Evolutionary conservation across 352 stramenopile species (phyloP), one percentile per base, ranked within the genome.

Genomic region (Globisporangium cylindrosporum): DNA sequence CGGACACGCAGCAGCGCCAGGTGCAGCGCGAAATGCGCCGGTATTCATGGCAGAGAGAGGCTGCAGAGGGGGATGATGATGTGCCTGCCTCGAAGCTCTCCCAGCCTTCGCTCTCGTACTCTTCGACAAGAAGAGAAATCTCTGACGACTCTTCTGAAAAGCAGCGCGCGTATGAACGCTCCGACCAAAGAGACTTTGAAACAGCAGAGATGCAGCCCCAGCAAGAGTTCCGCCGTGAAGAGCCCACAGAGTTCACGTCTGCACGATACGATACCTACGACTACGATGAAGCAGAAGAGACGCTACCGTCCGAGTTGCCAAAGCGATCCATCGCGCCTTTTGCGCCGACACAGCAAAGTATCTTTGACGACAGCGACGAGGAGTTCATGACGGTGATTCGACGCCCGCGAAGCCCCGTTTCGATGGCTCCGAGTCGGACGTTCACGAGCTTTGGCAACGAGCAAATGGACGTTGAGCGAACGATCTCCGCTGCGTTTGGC

Each of bases 281-380:
- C 1, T 34, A 60, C 6, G 63, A 46, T 20, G 38, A 69, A 24
- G 56, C 54, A 14, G 20, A 34, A 5, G 49, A 53, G 32, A 9
- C 3, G 1, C 29, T 27, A 24, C 43, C 43, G 14, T 43, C 43
- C 20, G 24, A 64, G n/a, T 12, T 54, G 22, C 22, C 43, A 25
- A 29, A 71, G 24, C 59, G 66, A 32, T 71, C 66, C 25, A 61
- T 71, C 6, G 27, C 18, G 3, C 54, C 20, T 41, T 67, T 71
- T 10, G 51, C 53, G 10, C 36, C 60, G 14, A 41, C 24, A 4
- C 59, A 71, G 0, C 58, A 56, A 18, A 63, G 51, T 27, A 43
- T 66, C 20, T 71, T 67, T 58, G 66, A 71, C 53, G 66, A 71
- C 43, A 71, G 66, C 51, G 66, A 71, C 59, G 66, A 71, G 57